Percentiles rank a stretch among this genome's conserved stretches.
Evolutionary conservation across 176 grass and related monocot species (phyloP).

Genomic region (Neostapfia colusana): DNA sequence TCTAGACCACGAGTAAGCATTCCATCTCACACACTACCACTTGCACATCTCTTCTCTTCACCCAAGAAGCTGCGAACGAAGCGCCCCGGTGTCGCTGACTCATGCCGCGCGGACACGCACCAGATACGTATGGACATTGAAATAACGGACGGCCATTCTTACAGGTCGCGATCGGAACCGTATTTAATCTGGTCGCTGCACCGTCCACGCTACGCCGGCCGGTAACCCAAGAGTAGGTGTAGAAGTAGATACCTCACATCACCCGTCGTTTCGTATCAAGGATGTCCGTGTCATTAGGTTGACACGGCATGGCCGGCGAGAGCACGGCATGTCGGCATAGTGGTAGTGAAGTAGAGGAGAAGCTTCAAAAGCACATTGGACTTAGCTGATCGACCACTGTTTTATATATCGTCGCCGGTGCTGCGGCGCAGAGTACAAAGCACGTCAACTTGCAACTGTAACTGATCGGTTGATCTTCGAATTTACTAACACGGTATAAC

Average conservation of each 20-base stretch:
- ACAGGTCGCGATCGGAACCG: background rate
- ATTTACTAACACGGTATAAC: conserved; percentile 27
- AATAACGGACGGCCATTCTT: background rate
- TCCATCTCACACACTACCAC: background rate
- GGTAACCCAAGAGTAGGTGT: conserved; percentile 19
- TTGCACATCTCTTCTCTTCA: background rate
- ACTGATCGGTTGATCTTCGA: background rate
- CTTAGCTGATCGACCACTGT: background rate
- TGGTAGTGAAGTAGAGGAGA: background rate
- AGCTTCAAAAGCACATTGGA: background rate
- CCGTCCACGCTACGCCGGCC: conserved; percentile 40
- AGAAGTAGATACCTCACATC: background rate
- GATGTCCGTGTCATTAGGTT: background rate
- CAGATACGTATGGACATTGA: no score
- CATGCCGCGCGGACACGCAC: background rate
- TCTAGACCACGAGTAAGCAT: conserved; percentile 67
- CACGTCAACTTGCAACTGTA: conserved; percentile 5
- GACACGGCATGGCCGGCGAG: background rate
- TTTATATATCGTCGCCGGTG: background rate
- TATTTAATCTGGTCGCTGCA: conserved; percentile 29
- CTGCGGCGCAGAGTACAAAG: background rate
- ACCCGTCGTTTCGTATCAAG: conserved; percentile 30
- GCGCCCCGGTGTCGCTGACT: conserved; percentile 10
- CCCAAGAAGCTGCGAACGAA: background rate
- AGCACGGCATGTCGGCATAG: background rate